A percentile compares a stretch with the other conserved stretches of the same genome.
phyloP scores from a whole-genome alignment of 768 basidiomycete genomes.

The Sporobolomyces pararoseus region DNA sequence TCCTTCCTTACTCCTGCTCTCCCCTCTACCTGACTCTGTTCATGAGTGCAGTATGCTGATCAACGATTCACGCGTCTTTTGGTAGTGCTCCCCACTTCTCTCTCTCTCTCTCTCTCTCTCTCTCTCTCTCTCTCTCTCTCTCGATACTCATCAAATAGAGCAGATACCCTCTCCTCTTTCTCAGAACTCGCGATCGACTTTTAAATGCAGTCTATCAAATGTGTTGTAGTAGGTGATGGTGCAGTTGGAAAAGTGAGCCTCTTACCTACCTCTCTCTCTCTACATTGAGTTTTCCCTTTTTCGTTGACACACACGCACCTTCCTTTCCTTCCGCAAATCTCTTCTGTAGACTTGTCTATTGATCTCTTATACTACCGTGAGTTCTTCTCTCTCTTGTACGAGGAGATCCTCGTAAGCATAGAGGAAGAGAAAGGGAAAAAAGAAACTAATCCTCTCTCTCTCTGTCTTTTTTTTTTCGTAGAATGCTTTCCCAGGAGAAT shows the following conservation, averaged over 20 bases:
- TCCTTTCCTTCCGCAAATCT: too few species aligned
- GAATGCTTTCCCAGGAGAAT: conserved; percentile 66
- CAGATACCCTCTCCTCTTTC: conserved; percentile 1
- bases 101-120: background rate
- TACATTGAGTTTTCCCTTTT: too few species aligned
- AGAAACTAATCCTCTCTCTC: too few species aligned
- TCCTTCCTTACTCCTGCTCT: too few species aligned
- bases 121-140: background rate
- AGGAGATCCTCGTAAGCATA: too few species aligned
- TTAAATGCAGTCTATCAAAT: conserved; percentile 34
- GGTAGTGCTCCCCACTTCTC: background rate
- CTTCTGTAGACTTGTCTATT: conserved; percentile 81
- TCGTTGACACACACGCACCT: too few species aligned
- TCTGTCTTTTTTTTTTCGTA: background rate
- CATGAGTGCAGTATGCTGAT: too few species aligned
- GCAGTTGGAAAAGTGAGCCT: conserved; percentile 52
- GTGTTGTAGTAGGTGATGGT: conserved; percentile 51
- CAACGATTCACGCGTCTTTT: too few species aligned
- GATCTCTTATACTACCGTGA: conserved; percentile 90
- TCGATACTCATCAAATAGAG: background rate
- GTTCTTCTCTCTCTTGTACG: too few species aligned
- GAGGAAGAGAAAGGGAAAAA: too few species aligned
- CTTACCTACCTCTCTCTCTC: background rate
- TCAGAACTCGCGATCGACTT: background rate
- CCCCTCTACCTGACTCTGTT: too few species aligned